phyloP scores from a whole-genome alignment of 2,329 filamentous ascomycete species.

The Fusarium globosum region DNA sequence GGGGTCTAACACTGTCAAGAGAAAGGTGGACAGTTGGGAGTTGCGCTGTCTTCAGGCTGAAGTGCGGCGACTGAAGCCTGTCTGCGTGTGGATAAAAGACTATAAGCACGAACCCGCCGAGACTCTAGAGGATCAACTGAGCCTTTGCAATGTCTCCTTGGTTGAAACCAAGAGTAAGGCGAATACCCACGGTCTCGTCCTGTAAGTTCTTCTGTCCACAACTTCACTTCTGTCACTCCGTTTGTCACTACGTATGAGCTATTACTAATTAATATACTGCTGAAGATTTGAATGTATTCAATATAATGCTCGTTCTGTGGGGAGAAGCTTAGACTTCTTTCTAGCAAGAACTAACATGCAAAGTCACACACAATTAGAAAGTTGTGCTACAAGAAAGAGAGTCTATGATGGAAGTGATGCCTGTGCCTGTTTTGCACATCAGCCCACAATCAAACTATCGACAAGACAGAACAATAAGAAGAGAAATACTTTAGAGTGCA shows the following conservation, averaged over 20 bases:
- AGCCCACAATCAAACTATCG: background rate
- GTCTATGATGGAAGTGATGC: background rate
- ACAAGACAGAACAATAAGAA: background rate
- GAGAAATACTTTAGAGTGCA: background rate
- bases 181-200: background rate
- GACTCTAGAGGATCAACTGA: background rate
- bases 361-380: background rate
- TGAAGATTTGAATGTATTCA: background rate
- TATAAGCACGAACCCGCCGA: background rate
- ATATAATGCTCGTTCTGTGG: background rate
- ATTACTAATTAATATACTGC: background rate
- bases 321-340: background rate
- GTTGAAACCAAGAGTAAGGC: background rate
- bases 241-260: background rate
- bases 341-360: background rate
- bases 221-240: background rate
- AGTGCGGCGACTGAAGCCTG: background rate
- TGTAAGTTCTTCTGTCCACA: background rate
- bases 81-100: background rate
- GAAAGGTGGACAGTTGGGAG: background rate
- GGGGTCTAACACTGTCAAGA: too few species aligned
- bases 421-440: background rate
- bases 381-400: background rate
- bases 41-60: background rate
- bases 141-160: background rate